phyloP scores from a whole-genome alignment of 345 rosid genomes.

The Hypericum perforatum region DNA sequence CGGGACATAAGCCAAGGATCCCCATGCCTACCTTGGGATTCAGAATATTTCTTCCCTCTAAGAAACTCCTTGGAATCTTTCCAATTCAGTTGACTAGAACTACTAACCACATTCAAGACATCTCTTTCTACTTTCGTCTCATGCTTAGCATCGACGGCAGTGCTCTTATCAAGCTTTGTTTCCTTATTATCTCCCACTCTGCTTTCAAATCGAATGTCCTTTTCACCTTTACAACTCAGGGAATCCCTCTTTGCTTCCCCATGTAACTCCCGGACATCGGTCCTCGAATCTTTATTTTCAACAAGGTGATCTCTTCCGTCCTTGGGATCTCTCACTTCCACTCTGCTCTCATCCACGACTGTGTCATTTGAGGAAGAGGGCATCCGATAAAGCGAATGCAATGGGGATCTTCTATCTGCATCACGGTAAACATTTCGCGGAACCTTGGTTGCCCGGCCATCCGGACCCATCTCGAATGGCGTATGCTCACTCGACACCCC shows the following conservation, averaged over 20 bases:
- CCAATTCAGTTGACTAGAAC: conserved; percentile 46
- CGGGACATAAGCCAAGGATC: conserved; percentile 65
- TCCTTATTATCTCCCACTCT: conserved; percentile 64
- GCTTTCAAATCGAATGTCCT: conserved; percentile 55
- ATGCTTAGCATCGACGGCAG: conserved; percentile 38
- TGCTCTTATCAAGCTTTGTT: conserved; percentile 49
- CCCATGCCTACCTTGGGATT: conserved; percentile 39
- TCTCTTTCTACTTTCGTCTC: conserved; percentile 63
- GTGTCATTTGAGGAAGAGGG: conserved; percentile 45
- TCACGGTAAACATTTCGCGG: conserved; percentile 67
- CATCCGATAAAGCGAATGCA: conserved; percentile 47
- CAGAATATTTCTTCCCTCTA: conserved; percentile 67
- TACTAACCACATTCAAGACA: conserved; percentile 30
- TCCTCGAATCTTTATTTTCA: conserved; percentile 53
- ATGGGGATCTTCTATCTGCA: conserved; percentile 70
- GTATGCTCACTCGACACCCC: conserved; percentile 43
- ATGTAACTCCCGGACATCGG: conserved; percentile 47
- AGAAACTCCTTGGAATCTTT: conserved; percentile 77
- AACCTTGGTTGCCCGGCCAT: conserved; percentile 49
- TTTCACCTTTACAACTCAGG: conserved; percentile 52
- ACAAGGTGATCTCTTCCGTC: conserved; percentile 44
- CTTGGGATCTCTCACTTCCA: conserved; percentile 55
- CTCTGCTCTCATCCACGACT: conserved; percentile 48
- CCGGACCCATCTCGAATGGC: conserved; percentile 45
- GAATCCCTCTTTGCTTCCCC: conserved; percentile 66